phyloP scores from a whole-genome alignment of 1,284 basidiomycete genomes.

The Jaminaea rosea region DNA sequence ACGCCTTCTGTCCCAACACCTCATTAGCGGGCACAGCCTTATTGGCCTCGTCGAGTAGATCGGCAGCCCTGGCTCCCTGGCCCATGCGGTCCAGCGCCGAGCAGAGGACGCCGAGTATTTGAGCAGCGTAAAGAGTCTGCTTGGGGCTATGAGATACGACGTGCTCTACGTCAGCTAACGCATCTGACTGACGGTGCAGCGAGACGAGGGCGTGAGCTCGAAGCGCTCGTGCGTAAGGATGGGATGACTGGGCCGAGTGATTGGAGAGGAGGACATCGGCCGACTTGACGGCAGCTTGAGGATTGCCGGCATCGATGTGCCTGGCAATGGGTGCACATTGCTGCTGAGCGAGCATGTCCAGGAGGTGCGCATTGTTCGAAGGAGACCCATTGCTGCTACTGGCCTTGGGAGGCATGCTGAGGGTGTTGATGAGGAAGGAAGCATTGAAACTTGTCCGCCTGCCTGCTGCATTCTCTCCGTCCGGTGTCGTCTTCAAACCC shows the following conservation, averaged over 20 bases:
- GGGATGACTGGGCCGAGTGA: not conserved
- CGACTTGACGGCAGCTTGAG: constrained; percentile 13
- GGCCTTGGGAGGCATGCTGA: too few relatives aligned
- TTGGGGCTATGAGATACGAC: constrained; percentile 3
- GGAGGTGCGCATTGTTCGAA: constrained; percentile 6
- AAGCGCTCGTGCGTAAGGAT: not conserved
- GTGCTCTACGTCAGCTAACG: not conserved
- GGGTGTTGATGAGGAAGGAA: too few relatives aligned
- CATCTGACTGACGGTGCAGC: not conserved
- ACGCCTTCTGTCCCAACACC: constrained; percentile 69
- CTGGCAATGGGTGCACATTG: constrained; percentile 29
- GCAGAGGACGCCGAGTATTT: constrained; percentile 48
- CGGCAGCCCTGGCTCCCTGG: constrained; percentile 65
- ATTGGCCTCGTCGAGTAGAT: constrained; percentile 40
- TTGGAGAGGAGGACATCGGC: constrained; percentile 19
- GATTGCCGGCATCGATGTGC: constrained; percentile 29
- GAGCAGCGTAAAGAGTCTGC: too few relatives aligned
- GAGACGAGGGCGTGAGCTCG: not conserved
- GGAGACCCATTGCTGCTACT: too few relatives aligned
- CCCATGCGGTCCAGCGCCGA: constrained; percentile 67
- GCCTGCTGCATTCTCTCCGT: too few relatives aligned
- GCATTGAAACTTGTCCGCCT: too few relatives aligned
- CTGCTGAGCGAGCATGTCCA: constrained; percentile 24
- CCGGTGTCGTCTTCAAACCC: too few relatives aligned
- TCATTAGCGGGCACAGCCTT: constrained; percentile 64